Evolutionary conservation across 2,329 filamentous ascomycete genomes (phyloP).

Genomic region (Waltergamsia citrina): DNA sequence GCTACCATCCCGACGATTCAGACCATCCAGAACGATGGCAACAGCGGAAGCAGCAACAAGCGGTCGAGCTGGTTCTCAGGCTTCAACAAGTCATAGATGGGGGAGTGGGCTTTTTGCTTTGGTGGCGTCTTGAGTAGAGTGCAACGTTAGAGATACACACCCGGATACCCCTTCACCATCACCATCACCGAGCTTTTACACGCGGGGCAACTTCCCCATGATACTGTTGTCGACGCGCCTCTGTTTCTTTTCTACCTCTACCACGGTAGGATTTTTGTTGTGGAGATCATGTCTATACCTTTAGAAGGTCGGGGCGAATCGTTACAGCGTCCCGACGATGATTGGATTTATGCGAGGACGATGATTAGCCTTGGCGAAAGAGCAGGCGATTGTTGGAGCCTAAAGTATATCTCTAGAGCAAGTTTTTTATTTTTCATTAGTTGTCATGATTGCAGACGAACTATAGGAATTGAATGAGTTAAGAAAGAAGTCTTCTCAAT

Average conservation of each 20-base stretch:
- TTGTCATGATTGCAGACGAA: conserved; percentile 18
- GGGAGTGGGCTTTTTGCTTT: background rate
- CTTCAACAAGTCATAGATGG: conserved; percentile 51
- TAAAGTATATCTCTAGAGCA: background rate
- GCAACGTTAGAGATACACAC: conserved; percentile 2
- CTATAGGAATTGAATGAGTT: conserved; percentile 18
- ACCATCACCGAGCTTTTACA: too few species aligned
- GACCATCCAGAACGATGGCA: conserved; percentile 46
- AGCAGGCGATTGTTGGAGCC: background rate
- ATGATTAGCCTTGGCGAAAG: too few species aligned
- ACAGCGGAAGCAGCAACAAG: conserved; percentile 37
- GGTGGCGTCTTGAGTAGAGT: conserved; percentile 5
- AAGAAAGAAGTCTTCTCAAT: too few species aligned
- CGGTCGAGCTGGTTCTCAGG: conserved; percentile 67
- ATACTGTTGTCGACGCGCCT: background rate
- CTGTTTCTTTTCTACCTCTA: background rate
- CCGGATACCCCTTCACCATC: background rate
- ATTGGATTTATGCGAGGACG: conserved; percentile 1
- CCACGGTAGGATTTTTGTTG: background rate
- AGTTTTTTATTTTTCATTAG: background rate
- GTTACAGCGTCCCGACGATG: background rate
- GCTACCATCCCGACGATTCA: conserved; percentile 46
- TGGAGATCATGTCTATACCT: background rate
- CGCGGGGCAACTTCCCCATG: too few species aligned
- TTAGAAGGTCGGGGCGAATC: background rate